Conservation (phyloP, 2,329 filamentous ascomycete genomes). For the Trichoderma simmonsii region DNA sequence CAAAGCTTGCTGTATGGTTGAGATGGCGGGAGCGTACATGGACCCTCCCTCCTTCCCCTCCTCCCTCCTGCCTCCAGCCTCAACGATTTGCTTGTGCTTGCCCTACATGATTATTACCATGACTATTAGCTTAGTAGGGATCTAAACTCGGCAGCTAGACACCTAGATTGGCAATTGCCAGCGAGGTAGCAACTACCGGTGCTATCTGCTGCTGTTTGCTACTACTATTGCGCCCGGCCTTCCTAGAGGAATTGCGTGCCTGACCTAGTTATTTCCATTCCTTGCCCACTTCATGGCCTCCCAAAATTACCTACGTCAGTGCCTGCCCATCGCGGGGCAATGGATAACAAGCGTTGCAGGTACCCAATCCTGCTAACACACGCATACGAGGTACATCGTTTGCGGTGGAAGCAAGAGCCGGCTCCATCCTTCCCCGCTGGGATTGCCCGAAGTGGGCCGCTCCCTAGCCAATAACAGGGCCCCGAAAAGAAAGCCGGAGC, state of each 20-base stretch:
- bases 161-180: not conserved
- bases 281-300: not conserved
- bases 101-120: not conserved
- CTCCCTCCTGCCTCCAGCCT: not conserved
- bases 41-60: not conserved
- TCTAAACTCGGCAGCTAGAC: not conserved
- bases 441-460: not conserved
- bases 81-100: not conserved
- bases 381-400: not conserved
- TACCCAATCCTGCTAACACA: not conserved
- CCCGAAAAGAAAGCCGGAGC: conserved; percentile 12
- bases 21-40: not conserved
- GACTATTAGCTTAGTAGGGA: too few species aligned
- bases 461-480: not conserved
- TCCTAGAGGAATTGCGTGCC: not conserved
- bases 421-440: not conserved
- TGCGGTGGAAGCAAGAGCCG: not conserved
- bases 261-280: not conserved
- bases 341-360: not conserved
- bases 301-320: conserved; percentile 5
- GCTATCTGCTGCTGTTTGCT: not conserved
- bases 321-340: not conserved
- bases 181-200: not conserved
- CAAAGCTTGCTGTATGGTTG: not conserved
- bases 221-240: not conserved